A percentile compares a stretch with the other conserved stretches of the same genome.
phyloP scores from a whole-genome alignment of 1,139 yeast species.

The Geotrichum bryndzae region DNA sequence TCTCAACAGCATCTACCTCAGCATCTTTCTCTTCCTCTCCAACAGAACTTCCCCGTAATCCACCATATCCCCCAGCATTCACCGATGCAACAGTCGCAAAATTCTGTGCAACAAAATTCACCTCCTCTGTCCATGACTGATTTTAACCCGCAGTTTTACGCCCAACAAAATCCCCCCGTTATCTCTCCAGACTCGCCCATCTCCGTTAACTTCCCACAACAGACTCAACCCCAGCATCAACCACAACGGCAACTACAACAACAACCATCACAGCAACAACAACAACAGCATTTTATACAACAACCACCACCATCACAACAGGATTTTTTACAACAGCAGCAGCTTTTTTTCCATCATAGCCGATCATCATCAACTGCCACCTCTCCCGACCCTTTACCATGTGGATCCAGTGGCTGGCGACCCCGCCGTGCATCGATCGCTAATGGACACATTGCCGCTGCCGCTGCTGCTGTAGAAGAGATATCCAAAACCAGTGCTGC shows the following conservation, averaged over 20 bases:
- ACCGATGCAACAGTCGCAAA: background rate
- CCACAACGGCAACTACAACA: slow-evolving; percentile 3
- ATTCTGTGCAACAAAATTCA: background rate
- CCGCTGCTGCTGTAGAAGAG: slow-evolving; percentile 20
- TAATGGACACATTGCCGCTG: slow-evolving; percentile 27
- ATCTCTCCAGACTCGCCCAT: background rate
- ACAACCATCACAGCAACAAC: background rate
- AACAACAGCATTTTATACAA: background rate
- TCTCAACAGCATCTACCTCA: background rate
- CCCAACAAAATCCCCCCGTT: background rate
- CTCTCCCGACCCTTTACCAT: slow-evolving; percentile 13
- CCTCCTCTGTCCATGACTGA: no score
- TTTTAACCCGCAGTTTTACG: no score
- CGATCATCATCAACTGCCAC: slow-evolving; percentile 22
- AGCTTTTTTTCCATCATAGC: slow-evolving; percentile 18
- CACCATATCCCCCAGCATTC: background rate
- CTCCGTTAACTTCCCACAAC: background rate
- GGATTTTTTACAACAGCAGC: slow-evolving; percentile 34
- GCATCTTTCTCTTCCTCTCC: background rate
- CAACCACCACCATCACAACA: slow-evolving; percentile 35
- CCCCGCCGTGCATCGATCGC: slow-evolving; percentile 27
- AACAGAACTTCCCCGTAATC: background rate
- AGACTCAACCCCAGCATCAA: background rate
- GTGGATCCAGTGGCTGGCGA: no score
- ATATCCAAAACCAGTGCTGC: background rate